Evolutionary conservation across 768 basidiomycete genomes (phyloP).

Genomic region (Tricholoma sp.): DNA sequence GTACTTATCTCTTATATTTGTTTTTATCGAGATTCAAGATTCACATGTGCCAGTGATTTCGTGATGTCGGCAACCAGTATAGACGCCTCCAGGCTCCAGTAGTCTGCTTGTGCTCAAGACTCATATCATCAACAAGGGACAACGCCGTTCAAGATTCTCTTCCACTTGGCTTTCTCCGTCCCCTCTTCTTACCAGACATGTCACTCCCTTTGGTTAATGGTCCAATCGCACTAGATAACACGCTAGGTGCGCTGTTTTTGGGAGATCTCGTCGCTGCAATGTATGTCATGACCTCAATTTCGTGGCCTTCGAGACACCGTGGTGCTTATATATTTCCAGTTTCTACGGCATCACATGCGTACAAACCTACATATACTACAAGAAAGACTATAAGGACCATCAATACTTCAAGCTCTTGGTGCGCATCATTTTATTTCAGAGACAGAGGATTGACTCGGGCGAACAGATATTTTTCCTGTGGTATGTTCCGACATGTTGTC

Average conservation of each 20-base stretch:
- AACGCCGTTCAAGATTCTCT: too few relatives aligned
- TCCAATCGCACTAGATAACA: neutral
- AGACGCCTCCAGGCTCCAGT: too few relatives aligned
- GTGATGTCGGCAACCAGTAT: too few relatives aligned
- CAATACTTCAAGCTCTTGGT: conserved; percentile 4
- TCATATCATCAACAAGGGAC: too few relatives aligned
- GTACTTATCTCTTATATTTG: too few relatives aligned
- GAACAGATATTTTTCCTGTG: conserved; percentile 10
- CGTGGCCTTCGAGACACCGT: neutral
- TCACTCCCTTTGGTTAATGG: too few relatives aligned
- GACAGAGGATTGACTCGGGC: neutral
- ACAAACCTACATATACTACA: conserved; percentile 10
- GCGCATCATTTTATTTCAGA: neutral
- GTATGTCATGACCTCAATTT: neutral
- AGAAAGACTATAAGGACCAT: neutral
- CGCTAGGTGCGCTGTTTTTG: neutral
- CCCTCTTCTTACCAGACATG: too few relatives aligned
- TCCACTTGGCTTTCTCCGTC: too few relatives aligned
- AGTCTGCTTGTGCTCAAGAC: too few relatives aligned
- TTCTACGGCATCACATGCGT: conserved; percentile 14
- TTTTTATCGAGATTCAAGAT: too few relatives aligned
- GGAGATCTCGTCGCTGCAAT: conserved; percentile 1
- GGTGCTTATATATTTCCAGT: conserved; percentile 19
- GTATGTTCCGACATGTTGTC: neutral
- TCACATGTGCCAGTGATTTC: too few relatives aligned